Conservation (phyloP, 2,329 filamentous ascomycete species). For the Diaporthe caulivora region DNA sequence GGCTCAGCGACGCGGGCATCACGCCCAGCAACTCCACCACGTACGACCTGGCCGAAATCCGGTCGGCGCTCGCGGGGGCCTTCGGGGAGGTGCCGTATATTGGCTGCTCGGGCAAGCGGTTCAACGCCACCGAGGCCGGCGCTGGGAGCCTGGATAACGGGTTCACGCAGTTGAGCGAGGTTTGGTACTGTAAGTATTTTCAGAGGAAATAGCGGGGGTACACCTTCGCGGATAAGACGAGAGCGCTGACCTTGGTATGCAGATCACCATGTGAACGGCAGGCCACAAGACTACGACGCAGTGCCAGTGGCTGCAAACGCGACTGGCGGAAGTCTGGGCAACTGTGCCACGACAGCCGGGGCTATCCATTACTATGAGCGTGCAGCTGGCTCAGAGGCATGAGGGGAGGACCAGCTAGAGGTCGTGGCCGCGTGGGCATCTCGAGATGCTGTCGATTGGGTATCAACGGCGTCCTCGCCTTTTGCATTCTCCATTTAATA, state of each 20-base stretch:
- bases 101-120: slow-evolving; percentile 71
- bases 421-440: not conserved
- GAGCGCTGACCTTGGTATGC: too few relatives aligned
- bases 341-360: slow-evolving; percentile 65
- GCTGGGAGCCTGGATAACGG: slow-evolving; percentile 67
- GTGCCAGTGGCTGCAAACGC: slow-evolving; percentile 57
- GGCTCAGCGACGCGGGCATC: slow-evolving; percentile 68
- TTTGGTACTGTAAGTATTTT: slow-evolving; percentile 67
- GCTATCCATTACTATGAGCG: slow-evolving; percentile 69
- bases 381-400: slow-evolving; percentile 53
- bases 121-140: slow-evolving; percentile 71
- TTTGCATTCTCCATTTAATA: slow-evolving; percentile 15
- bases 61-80: slow-evolving; percentile 60
- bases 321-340: slow-evolving; percentile 63
- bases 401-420: not conserved
- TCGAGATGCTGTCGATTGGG: not conserved
- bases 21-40: slow-evolving; percentile 68
- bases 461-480: slow-evolving; percentile 26
- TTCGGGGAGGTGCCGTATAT: slow-evolving; percentile 70
- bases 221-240: too few relatives aligned
- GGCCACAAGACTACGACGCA: slow-evolving; percentile 64
- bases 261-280: slow-evolving; percentile 68
- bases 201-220: not conserved
- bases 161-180: slow-evolving; percentile 68
- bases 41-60: slow-evolving; percentile 66